phyloP scores from a whole-genome alignment of 176 grass and related monocot species.

The Oryza rufipogon region DNA sequence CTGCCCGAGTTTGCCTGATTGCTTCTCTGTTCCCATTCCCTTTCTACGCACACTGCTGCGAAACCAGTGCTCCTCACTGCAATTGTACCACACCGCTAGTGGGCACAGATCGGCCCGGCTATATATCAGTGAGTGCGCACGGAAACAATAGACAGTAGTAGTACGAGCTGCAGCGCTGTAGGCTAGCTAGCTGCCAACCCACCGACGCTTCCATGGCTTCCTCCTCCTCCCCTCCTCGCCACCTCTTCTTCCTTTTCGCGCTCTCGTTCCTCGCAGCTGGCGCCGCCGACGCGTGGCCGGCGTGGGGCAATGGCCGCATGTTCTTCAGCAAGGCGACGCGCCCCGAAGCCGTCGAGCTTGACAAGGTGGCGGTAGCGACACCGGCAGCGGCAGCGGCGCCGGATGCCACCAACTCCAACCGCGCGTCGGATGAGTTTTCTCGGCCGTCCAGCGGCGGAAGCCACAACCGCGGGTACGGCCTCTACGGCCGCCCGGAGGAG shows the following conservation, averaged over 20 bases:
- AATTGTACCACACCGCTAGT: background rate
- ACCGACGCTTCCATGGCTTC: slow-evolving; percentile 42
- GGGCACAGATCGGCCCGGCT: slow-evolving; percentile 26
- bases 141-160: background rate
- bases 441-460: slow-evolving; percentile 31
- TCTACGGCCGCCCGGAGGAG: slow-evolving; percentile 58
- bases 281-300: slow-evolving; percentile 36
- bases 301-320: slow-evolving; percentile 29
- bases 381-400: background rate
- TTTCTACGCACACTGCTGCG: slow-evolving; percentile 5
- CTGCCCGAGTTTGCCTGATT: background rate
- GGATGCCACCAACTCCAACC: background rate
- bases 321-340: slow-evolving; percentile 57
- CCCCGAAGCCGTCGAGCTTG: slow-evolving; percentile 11
- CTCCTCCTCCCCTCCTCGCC: background rate
- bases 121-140: slow-evolving; percentile 35
- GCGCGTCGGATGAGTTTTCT: slow-evolving; percentile 22
- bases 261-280: slow-evolving; percentile 4
- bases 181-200: background rate
- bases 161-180: background rate
- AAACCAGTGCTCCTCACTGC: background rate
- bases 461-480: slow-evolving; percentile 48
- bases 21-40: slow-evolving; percentile 10
- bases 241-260: slow-evolving; percentile 23
- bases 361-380: background rate